These are phyloP conservation scores for Venturia oleaginea DNA, from an alignment of 2,329 filamentous ascomycete genomes.

Conservation along the genomic window DNA sequence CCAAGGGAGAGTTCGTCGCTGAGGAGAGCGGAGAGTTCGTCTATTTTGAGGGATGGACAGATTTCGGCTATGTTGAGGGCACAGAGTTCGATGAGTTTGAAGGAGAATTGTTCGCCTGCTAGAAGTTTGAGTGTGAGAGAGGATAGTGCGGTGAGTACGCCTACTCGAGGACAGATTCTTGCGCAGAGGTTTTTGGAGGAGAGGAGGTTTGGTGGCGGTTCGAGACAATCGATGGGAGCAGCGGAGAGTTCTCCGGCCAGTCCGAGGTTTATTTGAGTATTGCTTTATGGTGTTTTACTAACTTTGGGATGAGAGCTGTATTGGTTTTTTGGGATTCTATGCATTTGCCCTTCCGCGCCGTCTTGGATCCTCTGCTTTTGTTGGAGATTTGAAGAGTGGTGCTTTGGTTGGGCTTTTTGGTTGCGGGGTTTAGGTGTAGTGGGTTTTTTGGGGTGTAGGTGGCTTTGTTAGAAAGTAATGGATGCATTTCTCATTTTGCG, in stretches of 20 bases:
- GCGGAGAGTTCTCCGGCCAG: not conserved
- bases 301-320: not conserved
- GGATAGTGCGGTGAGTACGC: not conserved
- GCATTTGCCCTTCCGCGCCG: not conserved
- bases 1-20: not conserved
- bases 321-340: not conserved
- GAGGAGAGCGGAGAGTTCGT: not conserved
- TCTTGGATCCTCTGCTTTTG: not conserved
- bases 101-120: not conserved
- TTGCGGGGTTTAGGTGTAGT: not conserved
- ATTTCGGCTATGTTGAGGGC: not conserved
- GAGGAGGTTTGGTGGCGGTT: not conserved
- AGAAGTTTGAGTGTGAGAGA: not conserved
- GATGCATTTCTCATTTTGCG: not conserved
- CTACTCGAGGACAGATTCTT: not conserved
- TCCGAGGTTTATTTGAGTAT: conserved; percentile 5
- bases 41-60: not conserved
- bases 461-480: conserved; percentile 8
- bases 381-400: not conserved
- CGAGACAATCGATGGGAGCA: not conserved
- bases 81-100: not conserved
- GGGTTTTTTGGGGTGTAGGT: not conserved
- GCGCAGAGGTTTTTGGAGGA: conserved; percentile 1
- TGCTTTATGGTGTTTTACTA: not conserved
- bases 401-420: not conserved